Base-by-base conservation (phyloP, 75 land plant species). In the Adiantum capillusveneris region DNA sequence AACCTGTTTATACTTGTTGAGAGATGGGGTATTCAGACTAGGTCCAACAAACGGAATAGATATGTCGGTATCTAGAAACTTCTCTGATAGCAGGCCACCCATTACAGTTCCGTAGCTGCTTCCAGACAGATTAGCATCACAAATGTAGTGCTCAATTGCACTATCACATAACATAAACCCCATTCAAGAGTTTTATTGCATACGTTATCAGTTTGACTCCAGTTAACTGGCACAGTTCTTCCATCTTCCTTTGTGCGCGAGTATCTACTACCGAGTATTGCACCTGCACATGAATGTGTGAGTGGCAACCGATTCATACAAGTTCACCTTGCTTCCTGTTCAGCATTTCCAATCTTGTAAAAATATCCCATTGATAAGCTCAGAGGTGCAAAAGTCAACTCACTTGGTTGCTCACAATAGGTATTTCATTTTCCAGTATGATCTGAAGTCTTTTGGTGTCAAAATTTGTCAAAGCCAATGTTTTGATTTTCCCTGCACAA, bases 251-350 rank as follows among this genome's bases (percentile, higher is more conserved):
- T 59, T 86, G 96, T 51, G 98, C 90, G 16, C 96, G 89, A 85
- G 86, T 89, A 77, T 89, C 98, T 41, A 94, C 85, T 31, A 94
- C 45, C 25, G 98, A 94, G 78, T 89, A 96, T 76, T 94, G 96
- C 25, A 88, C 95, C 90, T 85, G 64, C 42, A 51, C 53, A 66
- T 46, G 2, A 30, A 55, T 55, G 11, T 16, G n/a, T 27, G 13
- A 55, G 39, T 9, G 31, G 2, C 39, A 39, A 58, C 2, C 17
- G 21, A 46, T 3, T 46, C 49, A 46, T n/a, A 20, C 21, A 46
- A 2, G 21, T 39, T 39, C 42, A 13, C 12, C 13, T 39, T 9
- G 42, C 42, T 9, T 39, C 42, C 7, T 9, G 42, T 13, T 13
- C 42, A 39, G 12, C 7, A 39, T 39, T 7, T 39, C 42, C 42